Conservation (phyloP, 2,329 filamentous ascomycete species). For the Cladophialophora carrionii region DNA sequence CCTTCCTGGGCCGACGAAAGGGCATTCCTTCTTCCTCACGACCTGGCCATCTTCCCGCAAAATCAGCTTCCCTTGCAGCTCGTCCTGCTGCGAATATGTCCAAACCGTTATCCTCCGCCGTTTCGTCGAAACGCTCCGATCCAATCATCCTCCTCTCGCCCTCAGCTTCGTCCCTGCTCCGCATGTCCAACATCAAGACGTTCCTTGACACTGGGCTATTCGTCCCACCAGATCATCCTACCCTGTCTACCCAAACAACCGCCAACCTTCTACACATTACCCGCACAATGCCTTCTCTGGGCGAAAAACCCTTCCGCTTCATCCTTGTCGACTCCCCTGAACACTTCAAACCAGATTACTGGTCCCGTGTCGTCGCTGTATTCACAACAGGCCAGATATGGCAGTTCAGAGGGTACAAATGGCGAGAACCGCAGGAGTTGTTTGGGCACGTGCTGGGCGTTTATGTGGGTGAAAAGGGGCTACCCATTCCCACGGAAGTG, state of each 20-base stretch:
- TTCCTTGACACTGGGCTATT: slow-evolving; percentile 88
- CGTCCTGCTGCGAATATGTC: slow-evolving; percentile 31
- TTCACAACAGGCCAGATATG: slow-evolving; percentile 97
- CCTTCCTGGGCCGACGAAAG: slow-evolving; percentile 68
- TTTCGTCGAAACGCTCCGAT: slow-evolving; percentile 59
- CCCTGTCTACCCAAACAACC: slow-evolving; percentile 64
- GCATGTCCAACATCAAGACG: slow-evolving; percentile 92
- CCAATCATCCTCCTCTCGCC: slow-evolving; percentile 97
- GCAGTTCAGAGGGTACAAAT: slow-evolving; percentile 99
- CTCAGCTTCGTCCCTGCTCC: slow-evolving; percentile 89
- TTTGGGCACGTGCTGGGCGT: slow-evolving; percentile 87
- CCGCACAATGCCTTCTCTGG: slow-evolving; percentile 68
- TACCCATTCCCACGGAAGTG: slow-evolving; percentile 75
- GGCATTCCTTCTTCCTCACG: slow-evolving; percentile 46
- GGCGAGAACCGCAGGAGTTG: slow-evolving; percentile 82
- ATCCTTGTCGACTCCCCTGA: slow-evolving; percentile 92
- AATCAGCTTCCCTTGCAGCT: slow-evolving; percentile 33
- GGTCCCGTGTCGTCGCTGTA: slow-evolving; percentile 90
- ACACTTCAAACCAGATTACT: slow-evolving; percentile 97
- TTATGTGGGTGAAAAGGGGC: slow-evolving; percentile 88
- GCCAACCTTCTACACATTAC: slow-evolving; percentile 84
- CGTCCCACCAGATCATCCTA: slow-evolving; percentile 69
- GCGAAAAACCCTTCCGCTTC: slow-evolving; percentile 75
- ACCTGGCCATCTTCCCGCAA: slow-evolving; percentile 29
- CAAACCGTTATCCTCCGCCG: slow-evolving; percentile 37